A percentile compares a stretch with the other conserved stretches of the same genome.
These are phyloP conservation scores for Fusarium setosum DNA, from an alignment of 2,329 filamentous ascomycete species.

Conservation along the genomic window DNA sequence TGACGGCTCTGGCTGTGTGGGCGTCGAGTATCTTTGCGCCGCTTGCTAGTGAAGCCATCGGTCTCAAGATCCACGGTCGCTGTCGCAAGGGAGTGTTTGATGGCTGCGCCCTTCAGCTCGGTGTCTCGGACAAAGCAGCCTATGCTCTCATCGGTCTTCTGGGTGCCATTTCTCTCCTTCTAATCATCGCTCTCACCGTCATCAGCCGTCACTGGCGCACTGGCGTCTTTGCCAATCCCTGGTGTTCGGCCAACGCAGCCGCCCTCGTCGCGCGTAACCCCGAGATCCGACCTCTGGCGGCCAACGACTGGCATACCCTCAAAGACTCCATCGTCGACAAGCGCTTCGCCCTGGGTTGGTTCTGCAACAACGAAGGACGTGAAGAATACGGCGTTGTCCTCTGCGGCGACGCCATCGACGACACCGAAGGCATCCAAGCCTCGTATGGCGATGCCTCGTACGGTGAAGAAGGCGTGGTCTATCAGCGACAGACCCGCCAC, in stretches of 20 bases:
- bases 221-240: constrained; percentile 37
- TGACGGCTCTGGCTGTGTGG: constrained; percentile 22
- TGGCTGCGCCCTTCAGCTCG: constrained; percentile 35
- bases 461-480: constrained; percentile 11
- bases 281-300: constrained; percentile 20
- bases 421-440: neutral
- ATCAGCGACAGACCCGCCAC: constrained; percentile 9
- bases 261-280: constrained; percentile 35
- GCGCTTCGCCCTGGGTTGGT: constrained; percentile 30
- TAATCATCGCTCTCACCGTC: constrained; percentile 16
- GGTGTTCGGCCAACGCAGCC: constrained; percentile 31
- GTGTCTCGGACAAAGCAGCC: constrained; percentile 25
- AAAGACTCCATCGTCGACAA: constrained; percentile 21
- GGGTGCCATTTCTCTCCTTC: constrained; percentile 2
- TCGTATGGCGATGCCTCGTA: constrained; percentile 22
- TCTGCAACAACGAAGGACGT: constrained; percentile 12
- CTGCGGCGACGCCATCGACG: neutral
- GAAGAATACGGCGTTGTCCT: constrained; percentile 36
- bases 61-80: constrained; percentile 35
- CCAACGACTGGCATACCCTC: constrained; percentile 27
- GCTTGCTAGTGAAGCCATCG: constrained; percentile 34
- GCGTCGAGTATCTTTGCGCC: constrained; percentile 27
- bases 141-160: constrained; percentile 29
- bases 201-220: constrained; percentile 35
- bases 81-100: constrained; percentile 30